phyloP scores from a whole-genome alignment of 2,329 filamentous ascomycete species.

The Hortaea sp. region DNA sequence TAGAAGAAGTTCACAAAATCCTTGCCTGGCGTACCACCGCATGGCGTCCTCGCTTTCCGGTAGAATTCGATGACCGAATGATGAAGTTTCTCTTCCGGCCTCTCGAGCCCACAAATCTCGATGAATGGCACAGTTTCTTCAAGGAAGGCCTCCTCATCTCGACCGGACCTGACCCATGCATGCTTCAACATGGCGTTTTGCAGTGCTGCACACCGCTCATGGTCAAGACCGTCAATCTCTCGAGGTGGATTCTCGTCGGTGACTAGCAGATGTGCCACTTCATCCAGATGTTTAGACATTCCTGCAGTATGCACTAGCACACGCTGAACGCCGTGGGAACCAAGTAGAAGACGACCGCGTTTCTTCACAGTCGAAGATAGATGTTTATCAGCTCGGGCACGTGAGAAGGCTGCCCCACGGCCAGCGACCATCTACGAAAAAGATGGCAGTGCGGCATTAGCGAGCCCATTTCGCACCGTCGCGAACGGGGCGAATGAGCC shows the following conservation, averaged over 20 bases:
- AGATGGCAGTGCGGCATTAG: too few relatives aligned
- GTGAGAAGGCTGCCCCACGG: too few relatives aligned
- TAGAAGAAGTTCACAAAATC: slow-evolving; percentile 7
- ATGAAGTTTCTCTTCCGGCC: background rate
- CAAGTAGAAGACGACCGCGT: too few relatives aligned
- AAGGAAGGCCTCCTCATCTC: slow-evolving; percentile 3
- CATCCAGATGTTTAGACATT: slow-evolving; percentile 1
- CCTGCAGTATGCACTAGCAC: too few relatives aligned
- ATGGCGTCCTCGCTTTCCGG: slow-evolving; percentile 1
- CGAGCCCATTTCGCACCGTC: too few relatives aligned
- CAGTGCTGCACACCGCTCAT: slow-evolving; percentile 5
- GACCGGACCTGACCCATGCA: slow-evolving; percentile 6
- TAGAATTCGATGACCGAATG: slow-evolving; percentile 6
- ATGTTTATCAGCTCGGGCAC: too few relatives aligned
- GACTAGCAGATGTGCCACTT: slow-evolving; percentile 7
- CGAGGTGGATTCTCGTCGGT: slow-evolving; percentile 7
- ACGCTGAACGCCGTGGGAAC: too few relatives aligned
- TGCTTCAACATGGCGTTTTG: slow-evolving; percentile 11
- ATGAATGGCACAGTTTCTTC: slow-evolving; percentile 1
- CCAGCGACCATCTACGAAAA: too few relatives aligned
- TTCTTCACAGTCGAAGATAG: too few relatives aligned
- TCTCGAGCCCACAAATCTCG: background rate
- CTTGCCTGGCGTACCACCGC: background rate
- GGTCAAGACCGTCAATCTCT: slow-evolving; percentile 6
- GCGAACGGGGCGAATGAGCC: too few relatives aligned